phyloP scores from a whole-genome alignment of 2,329 filamentous ascomycete species.

The Sporothrix protearum region DNA sequence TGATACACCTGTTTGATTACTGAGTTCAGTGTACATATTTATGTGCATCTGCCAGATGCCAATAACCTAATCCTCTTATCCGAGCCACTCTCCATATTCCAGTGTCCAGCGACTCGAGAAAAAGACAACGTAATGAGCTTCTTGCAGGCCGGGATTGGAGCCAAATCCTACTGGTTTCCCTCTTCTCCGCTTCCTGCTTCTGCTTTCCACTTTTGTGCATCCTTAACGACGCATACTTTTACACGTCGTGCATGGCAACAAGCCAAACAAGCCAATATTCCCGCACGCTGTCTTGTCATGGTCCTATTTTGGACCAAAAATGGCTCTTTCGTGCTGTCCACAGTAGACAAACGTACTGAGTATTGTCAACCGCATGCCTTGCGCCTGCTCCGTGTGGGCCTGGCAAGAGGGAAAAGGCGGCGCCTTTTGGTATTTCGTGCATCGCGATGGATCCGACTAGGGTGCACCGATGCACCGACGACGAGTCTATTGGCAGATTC shows the following conservation, averaged over 20 bases:
- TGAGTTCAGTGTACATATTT: neutral
- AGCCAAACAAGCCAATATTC: neutral
- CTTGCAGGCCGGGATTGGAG: neutral
- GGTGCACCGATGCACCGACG: neutral
- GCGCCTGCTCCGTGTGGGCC: neutral
- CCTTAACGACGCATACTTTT: neutral
- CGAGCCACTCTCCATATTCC: neutral
- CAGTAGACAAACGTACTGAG: neutral
- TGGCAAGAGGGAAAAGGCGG: neutral
- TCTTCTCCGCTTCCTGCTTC: neutral
- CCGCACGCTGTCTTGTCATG: neutral
- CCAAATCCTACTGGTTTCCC: neutral
- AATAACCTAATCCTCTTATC: neutral
- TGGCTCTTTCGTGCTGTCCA: neutral
- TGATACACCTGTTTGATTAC: too few species aligned
- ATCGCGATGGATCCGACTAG: neutral
- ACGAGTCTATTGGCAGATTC: too few species aligned
- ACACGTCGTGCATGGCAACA: neutral
- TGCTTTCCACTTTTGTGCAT: neutral
- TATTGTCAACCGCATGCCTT: constrained; percentile 1
- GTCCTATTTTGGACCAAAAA: neutral
- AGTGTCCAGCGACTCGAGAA: neutral
- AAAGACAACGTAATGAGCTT: neutral
- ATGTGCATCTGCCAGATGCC: neutral
- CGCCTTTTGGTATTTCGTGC: neutral